These are phyloP conservation scores for Termitomyces heimii DNA, from an alignment of 768 basidiomycete genomes.

Conservation along the genomic window DNA sequence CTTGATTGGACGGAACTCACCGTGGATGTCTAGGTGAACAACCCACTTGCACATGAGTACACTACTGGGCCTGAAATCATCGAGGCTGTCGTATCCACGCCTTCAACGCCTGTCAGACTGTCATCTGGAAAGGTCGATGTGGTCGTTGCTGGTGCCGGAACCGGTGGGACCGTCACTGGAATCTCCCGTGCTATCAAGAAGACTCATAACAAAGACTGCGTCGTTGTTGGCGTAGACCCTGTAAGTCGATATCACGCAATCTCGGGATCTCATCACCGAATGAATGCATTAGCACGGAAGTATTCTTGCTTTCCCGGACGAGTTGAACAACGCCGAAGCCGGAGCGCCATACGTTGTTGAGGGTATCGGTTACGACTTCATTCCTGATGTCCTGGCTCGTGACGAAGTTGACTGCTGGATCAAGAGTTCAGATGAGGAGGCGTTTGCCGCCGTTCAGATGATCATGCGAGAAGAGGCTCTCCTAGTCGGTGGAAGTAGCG, in stretches of 20 bases:
- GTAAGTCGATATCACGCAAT: constrained; percentile 33
- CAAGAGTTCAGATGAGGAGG: constrained; percentile 78
- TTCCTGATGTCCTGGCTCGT: constrained; percentile 82
- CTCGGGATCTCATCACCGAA: not conserved
- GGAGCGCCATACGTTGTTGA: constrained; percentile 73
- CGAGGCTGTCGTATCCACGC: constrained; percentile 62
- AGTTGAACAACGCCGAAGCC: constrained; percentile 47
- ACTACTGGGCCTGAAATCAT: constrained; percentile 93
- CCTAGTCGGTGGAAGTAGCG: constrained; percentile 90
- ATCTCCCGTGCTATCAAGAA: constrained; percentile 76
- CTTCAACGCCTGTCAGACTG: constrained; percentile 46
- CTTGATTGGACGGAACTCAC: constrained; percentile 5
- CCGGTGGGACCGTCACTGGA: constrained; percentile 94
- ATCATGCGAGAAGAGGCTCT: constrained; percentile 85
- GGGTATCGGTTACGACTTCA: constrained; percentile 96
- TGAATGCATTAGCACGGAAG: constrained; percentile 65
- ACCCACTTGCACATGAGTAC: constrained; percentile 86
- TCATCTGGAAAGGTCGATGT: constrained; percentile 78
- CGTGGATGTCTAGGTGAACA: constrained; percentile 49
- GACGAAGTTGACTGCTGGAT: constrained; percentile 73
- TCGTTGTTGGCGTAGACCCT: constrained; percentile 88
- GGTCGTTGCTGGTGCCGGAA: constrained; percentile 84
- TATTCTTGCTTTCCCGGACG: constrained; percentile 70
- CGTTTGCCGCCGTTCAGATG: constrained; percentile 67
- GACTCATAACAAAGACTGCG: constrained; percentile 62